Evolutionary conservation across 805 yeast species (phyloP).

Genomic region (Vanderwaltozyma verrucispora): DNA sequence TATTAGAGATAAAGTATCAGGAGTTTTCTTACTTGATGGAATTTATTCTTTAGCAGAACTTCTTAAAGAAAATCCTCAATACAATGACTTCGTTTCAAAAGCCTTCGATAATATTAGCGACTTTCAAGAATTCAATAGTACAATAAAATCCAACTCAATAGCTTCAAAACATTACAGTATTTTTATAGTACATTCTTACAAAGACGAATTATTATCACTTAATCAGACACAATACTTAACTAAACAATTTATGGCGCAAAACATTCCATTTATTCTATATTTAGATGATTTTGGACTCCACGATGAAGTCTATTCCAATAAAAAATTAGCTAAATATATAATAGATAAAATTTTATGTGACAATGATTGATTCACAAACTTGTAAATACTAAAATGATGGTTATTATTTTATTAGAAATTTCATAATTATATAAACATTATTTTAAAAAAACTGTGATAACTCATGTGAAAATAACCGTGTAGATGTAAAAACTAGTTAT

Average conservation of each 20-base stretch:
- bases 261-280: constrained; percentile 12
- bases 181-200: constrained; percentile 46
- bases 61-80: constrained; percentile 51
- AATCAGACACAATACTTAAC: constrained; percentile 39
- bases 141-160: not conserved
- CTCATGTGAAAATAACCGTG: too few relatives aligned
- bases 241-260: constrained; percentile 24
- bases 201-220: constrained; percentile 54
- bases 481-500: too few relatives aligned
- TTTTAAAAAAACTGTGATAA: too few relatives aligned
- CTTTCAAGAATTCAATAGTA: not conserved
- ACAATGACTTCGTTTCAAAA: constrained; percentile 43
- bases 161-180: constrained; percentile 11
- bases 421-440: too few relatives aligned
- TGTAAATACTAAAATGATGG: too few relatives aligned
- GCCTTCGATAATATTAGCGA: constrained; percentile 37
- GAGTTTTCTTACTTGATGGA: constrained; percentile 49
- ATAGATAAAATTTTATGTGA: constrained; percentile 6
- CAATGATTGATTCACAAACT: too few relatives aligned
- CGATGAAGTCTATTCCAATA: constrained; percentile 47
- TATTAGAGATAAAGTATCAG: constrained; percentile 9
- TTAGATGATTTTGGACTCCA: constrained; percentile 46
- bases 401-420: too few relatives aligned
- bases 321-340: constrained; percentile 30
- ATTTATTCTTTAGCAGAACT: constrained; percentile 48